phyloP scores from a whole-genome alignment of 768 basidiomycete species.

The Panaeolus cyanescens region DNA sequence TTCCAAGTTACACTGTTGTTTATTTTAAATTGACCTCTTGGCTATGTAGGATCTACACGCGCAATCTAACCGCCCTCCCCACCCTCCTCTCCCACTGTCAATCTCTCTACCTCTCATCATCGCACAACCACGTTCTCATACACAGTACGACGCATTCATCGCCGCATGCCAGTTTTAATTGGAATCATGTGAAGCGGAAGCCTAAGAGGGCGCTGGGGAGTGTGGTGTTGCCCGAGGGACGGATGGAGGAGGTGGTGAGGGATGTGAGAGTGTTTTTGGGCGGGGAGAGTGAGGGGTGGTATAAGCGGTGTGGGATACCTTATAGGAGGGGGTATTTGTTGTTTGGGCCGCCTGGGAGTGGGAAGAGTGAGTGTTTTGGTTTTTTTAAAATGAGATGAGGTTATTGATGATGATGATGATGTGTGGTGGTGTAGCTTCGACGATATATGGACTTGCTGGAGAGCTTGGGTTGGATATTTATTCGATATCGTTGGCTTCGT shows the following conservation, averaged over 20 bases:
- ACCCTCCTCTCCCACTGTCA: conserved; percentile 44
- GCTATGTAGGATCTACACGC: conserved; percentile 40
- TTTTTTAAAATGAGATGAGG: not conserved
- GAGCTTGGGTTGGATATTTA: conserved; percentile 89
- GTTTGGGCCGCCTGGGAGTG: conserved; percentile 62
- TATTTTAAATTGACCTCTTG: not conserved
- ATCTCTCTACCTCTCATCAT: conserved; percentile 39
- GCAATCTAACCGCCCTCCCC: conserved; percentile 41
- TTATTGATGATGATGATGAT: too few relatives aligned
- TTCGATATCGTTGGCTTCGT: conserved; percentile 50
- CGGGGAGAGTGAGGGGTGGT: conserved; percentile 60
- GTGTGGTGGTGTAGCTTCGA: conserved; percentile 41
- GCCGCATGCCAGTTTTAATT: conserved; percentile 17
- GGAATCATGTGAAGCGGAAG: conserved; percentile 51
- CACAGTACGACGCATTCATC: conserved; percentile 35
- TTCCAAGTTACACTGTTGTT: conserved; percentile 1
- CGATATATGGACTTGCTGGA: conserved; percentile 56
- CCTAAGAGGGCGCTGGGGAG: conserved; percentile 52
- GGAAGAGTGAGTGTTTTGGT: conserved; percentile 46
- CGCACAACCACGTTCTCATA: conserved; percentile 38
- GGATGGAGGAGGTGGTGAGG: conserved; percentile 45
- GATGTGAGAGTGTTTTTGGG: conserved; percentile 58
- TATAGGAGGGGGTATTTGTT: conserved; percentile 59
- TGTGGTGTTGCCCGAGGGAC: conserved; percentile 50
- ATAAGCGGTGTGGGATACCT: conserved; percentile 56